These are phyloP conservation scores for Diaporthe caulivora DNA, from an alignment of 2,329 filamentous ascomycete genomes.

Conservation along the genomic window DNA sequence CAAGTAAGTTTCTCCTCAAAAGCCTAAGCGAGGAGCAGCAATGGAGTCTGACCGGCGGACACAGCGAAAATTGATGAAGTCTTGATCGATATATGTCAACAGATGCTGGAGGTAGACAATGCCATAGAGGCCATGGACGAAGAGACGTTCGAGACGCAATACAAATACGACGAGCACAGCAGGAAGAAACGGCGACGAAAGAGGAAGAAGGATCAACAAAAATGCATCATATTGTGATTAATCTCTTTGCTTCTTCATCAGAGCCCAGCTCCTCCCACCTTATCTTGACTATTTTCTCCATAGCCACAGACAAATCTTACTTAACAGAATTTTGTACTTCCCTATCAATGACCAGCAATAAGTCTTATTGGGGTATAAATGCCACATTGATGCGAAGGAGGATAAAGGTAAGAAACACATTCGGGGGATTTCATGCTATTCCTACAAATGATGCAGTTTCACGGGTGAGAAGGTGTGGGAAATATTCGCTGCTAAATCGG, in stretches of 20 bases:
- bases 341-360: too few species aligned
- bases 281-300: not conserved
- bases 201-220: conserved; percentile 38
- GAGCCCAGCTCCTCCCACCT: conserved; percentile 5
- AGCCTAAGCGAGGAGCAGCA: not conserved
- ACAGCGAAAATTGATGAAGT: conserved; percentile 89
- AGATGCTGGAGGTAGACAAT: conserved; percentile 83
- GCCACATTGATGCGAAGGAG: too few species aligned
- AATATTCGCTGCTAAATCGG: too few species aligned
- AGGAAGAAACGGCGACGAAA: conserved; percentile 34
- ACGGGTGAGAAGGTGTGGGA: too few species aligned
- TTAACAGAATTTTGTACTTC: too few species aligned
- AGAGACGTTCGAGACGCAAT: conserved; percentile 33
- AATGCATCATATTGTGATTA: conserved; percentile 38
- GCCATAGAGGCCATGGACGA: conserved; percentile 36
- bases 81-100: conserved; percentile 85
- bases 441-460: too few species aligned
- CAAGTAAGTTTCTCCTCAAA: conserved; percentile 62
- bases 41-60: conserved; percentile 42
- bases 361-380: too few species aligned
- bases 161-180: conserved; percentile 35
- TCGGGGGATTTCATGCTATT: too few species aligned
- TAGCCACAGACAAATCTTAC: too few species aligned
- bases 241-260: not conserved
- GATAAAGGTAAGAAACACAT: too few species aligned